Evolutionary conservation across 2,329 filamentous ascomycete species (phyloP).

Genomic region (Thielaviopsis populi): DNA sequence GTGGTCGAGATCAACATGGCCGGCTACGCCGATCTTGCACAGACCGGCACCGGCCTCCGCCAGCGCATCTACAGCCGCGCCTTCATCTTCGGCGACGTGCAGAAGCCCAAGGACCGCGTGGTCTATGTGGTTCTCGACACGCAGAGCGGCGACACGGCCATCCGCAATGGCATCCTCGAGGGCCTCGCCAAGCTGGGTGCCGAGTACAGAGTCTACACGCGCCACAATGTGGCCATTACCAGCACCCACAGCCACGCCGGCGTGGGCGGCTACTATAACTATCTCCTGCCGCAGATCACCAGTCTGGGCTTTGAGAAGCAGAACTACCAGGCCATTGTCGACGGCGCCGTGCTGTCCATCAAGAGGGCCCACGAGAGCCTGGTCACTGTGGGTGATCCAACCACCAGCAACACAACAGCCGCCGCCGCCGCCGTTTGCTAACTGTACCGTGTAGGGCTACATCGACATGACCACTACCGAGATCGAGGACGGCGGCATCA

Average conservation of each 20-base stretch:
- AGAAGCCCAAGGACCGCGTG: conserved; percentile 53
- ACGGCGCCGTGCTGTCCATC: conserved; percentile 58
- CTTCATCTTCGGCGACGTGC: conserved; percentile 64
- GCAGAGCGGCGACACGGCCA: conserved; percentile 70
- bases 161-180: conserved; percentile 68
- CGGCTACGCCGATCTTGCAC: conserved; percentile 67
- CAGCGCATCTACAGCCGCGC: conserved; percentile 76
- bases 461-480: conserved; percentile 55
- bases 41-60: conserved; percentile 68
- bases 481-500: conserved; percentile 66
- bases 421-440: too few species aligned
- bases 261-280: conserved; percentile 84
- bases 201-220: conserved; percentile 59
- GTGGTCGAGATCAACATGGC: conserved; percentile 83
- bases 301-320: conserved; percentile 73
- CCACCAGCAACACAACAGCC: background rate
- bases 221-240: conserved; percentile 72
- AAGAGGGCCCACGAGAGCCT: conserved; percentile 36
- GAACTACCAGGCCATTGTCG: conserved; percentile 74
- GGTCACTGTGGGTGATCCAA: conserved; percentile 28
- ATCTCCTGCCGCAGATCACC: conserved; percentile 76
- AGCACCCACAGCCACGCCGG: conserved; percentile 85
- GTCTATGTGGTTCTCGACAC: conserved; percentile 80
- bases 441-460: conserved; percentile 36
- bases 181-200: conserved; percentile 51